Base-by-base conservation (phyloP, 805 yeast species). In the Starmera dryadoides region DNA sequence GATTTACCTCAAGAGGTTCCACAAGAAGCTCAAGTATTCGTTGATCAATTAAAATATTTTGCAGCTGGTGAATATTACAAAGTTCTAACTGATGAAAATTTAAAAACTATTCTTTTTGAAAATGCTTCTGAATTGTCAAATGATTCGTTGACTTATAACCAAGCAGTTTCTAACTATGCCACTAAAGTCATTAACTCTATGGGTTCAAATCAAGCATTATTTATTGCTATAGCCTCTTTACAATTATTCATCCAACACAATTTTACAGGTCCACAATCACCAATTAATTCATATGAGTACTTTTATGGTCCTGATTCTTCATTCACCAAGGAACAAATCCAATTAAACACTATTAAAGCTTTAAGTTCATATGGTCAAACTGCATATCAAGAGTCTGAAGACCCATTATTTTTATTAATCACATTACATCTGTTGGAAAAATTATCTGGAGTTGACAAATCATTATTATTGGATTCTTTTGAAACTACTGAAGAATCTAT, bases 231-330 rank as follows among this genome's bases (percentile, higher is more conserved):
- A 43, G 69, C 82, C 1, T 60, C 77, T 3, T 61, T 86, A 20
- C 88, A 87, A 53, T 55, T 74, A 2, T 89, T 83, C 53, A 63
- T 84, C 14, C 94, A 86, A 56, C 60, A 73, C 37, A 89, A 89
- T 57, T 86, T 71, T 59, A 86, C 95, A 0, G 97, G 97, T 8
- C 96, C 96, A 5, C 69, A 73, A 20, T 51, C 77, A 2, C 69
- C 70, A 4, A 47, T 64, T 18, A 59, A 58, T 4, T 48, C 69
- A 4, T 50, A 52, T 28, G 52, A 62, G n/a, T 35, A 51, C n/a
- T 50, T 64, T 3, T 56, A 53, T 17, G 36, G 34, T 37, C 35
- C 43, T 1, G 39, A 40, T 1, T 32, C 46, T 2, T 29, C 29
- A 9, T 37, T 26, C 37, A 30, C 18, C 32, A 38, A 19, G n/a